Evolutionary conservation across 306 rosid genomes (phyloP).

Genomic region (Pachyrhizus erosus): DNA sequence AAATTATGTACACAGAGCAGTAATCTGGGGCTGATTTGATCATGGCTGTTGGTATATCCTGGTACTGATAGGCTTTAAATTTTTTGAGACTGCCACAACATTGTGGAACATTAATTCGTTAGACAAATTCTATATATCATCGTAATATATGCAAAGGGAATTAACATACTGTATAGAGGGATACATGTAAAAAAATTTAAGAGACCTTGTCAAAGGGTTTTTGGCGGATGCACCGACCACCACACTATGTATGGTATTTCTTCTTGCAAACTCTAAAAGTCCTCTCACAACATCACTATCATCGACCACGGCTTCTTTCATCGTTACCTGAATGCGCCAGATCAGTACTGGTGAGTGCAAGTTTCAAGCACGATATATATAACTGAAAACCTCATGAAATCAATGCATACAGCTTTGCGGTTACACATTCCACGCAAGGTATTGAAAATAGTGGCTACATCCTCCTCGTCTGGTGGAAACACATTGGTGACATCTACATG

Average conservation of each 20-base stretch:
- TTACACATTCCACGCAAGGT: conserved; percentile 64
- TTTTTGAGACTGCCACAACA: conserved; percentile 57
- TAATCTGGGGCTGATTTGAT: conserved; percentile 76
- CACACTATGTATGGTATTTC: conserved; percentile 58
- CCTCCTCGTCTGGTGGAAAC: conserved; percentile 52
- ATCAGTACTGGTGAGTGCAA: conserved; percentile 7
- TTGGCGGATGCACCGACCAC: conserved; percentile 78
- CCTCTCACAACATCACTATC: conserved; percentile 69
- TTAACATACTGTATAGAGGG: too few relatives aligned
- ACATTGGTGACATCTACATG: conserved; percentile 54
- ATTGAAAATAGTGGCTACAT: conserved; percentile 53
- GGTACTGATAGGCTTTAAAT: conserved; percentile 52
- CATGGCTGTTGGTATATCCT: conserved; percentile 61
- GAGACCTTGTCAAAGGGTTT: conserved; percentile 66
- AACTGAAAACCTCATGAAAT: background rate
- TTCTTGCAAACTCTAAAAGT: conserved; percentile 56
- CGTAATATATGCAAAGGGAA: background rate
- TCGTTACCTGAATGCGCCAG: conserved; percentile 53
- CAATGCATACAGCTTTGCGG: conserved; percentile 67
- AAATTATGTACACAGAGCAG: conserved; percentile 78
- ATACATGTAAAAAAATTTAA: too few relatives aligned
- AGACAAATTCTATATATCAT: too few relatives aligned
- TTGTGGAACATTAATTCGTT: conserved; percentile 10
- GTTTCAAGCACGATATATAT: background rate
- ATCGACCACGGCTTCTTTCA: conserved; percentile 76